Evolutionary conservation across 768 basidiomycete species (phyloP).

Genomic region (Lactarius psammicola): DNA sequence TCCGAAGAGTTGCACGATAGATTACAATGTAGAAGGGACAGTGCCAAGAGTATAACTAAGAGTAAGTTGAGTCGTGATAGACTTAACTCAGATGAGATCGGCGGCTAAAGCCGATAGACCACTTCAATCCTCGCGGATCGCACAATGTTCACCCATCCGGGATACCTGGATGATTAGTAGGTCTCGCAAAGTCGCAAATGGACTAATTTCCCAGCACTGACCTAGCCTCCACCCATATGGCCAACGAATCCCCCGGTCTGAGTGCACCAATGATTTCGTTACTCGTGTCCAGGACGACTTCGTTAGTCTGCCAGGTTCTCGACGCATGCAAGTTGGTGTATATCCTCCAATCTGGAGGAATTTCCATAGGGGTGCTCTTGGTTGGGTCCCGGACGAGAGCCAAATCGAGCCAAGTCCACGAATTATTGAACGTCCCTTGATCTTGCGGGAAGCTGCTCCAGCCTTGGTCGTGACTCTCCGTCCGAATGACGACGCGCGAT

Average conservation of each 20-base stretch:
- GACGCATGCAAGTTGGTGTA: constrained; percentile 2
- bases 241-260: background rate
- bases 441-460: constrained; percentile 5
- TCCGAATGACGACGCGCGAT: background rate
- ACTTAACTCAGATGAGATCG: background rate
- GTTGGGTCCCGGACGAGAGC: background rate
- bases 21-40: background rate
- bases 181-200: background rate
- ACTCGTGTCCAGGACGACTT: background rate
- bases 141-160: constrained; percentile 1
- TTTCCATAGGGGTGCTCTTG: background rate
- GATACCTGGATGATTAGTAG: background rate
- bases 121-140: constrained; percentile 7
- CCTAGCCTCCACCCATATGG: constrained; percentile 1
- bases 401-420: constrained; percentile 9
- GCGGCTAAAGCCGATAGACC: background rate
- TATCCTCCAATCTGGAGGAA: background rate
- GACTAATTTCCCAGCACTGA: background rate
- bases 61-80: background rate
- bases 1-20: background rate
- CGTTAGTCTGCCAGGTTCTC: background rate
- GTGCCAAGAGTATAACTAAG: background rate
- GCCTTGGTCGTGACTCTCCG: constrained; percentile 14
- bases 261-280: background rate
- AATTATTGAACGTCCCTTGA: constrained; percentile 5